Base-by-base conservation (phyloP, 164 flowering plant species). In the Berberis vulgaris region DNA sequence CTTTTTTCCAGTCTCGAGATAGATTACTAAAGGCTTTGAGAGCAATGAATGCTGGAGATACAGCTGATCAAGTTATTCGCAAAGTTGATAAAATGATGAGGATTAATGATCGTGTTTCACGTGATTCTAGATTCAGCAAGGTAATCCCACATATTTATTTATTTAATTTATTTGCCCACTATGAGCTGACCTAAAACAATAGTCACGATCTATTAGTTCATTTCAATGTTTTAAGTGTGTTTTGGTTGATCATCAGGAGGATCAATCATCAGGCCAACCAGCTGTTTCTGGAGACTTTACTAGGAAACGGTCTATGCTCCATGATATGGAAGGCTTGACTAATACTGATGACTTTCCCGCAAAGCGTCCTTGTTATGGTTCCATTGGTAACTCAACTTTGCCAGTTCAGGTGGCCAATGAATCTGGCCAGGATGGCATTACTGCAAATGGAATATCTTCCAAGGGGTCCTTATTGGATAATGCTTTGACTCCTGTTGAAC, bases 41-140 rank as follows among this genome's bases (percentile, higher is more conserved):
- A 44, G 81, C 83, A 66, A 86, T 89, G 86, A 91, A 91, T 86
- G 97, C 97, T 71, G 99, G 94, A 53, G 99, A 91, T 74, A 97
- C 92, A 43, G 97, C 94, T 72, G 99, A 91, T 78, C 99, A 95
- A 73, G 96, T 80, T 65, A 74, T 91, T 62, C 77, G 99, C 61
- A 96, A 89, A 76, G 88, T 87, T 72, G 97, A 86, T 65, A 95
- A 88, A 76, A 73, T 87, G 71, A 65, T 88, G 43, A 95, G 75
- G 73, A 80, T 71, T 67, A 65, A 63, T 67, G 99, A 95, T 68
- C 97, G 97, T 54, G 76, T 78, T 65, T 69, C 77, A 11, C 88
- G 91, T 52, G 97, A 91, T 78, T 68, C 69, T 67, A 77, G 89
- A 67, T 67, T 67, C 40, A 70, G 39, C 78, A 83, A 83, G 96